Base-by-base conservation (phyloP, 225 moss, liverwort and hornwort species). In the Physcomitrellopsis africana region DNA sequence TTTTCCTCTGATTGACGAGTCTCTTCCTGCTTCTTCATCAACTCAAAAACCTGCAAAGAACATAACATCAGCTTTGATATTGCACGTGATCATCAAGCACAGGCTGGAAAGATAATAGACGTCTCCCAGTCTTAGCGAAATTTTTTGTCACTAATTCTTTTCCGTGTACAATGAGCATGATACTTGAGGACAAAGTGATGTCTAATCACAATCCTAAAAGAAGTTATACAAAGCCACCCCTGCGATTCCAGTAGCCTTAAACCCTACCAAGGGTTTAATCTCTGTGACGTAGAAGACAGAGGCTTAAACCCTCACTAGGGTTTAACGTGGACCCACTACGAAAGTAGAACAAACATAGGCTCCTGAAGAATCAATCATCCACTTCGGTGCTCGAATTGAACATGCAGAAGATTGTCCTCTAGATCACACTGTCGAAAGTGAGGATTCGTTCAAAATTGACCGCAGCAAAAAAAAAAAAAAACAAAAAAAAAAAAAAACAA, bases 11-110 rank as follows among this genome's bases (percentile, higher is more conserved):
- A 60, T 75, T 93, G 93, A 15, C 99, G 87, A 9, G 95, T 95
- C 1, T 95, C 99, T 72, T 99, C 99, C 66, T 99, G 99, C 72
- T 95, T 99, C 69, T 43, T 90, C 99, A 99, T 92, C 80, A 99
- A 84, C 60, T 99, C 99, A 66, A 99, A 99, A n/a, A 99, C 90
- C 90, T 90, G 79, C 68, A 76, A 63, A 55, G 11, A 22, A 56
- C 17, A 0, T 2, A 18, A 24, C 29, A 16, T 70, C 26, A 24
- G 13, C 58, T 41, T 51, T 57, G 32, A 69, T 41, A 56, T 20
- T 45, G 13, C 0, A 22, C 66, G n/a, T 65, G 53, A 48, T 12
- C 60, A 60, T 7, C 14, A 27, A 10, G 54, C 46, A 63, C 19
- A 3, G 3, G 13, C 3, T 20, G 13, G 43, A 65, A 7, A 60